These are phyloP conservation scores for Ormosia semicastrata DNA, from an alignment of 306 rosid species.

Conservation along the genomic window DNA sequence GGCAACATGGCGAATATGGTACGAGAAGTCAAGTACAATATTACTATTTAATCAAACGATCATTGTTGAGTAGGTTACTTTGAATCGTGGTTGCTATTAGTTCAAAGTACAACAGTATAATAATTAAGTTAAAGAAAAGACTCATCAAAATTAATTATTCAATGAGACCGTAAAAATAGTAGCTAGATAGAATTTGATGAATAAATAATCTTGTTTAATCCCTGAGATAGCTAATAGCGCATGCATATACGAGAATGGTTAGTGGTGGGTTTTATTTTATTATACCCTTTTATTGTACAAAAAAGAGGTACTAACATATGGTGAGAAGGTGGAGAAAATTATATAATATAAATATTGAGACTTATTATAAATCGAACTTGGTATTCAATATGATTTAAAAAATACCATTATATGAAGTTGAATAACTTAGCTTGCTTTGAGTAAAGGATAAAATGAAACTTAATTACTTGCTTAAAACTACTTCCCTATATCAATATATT, in stretches of 20 bases:
- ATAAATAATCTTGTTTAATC: background rate
- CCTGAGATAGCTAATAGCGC: background rate
- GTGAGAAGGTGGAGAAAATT: no score
- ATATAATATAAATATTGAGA: no score
- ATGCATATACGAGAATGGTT: no score
- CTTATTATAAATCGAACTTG: background rate
- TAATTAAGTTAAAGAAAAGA: background rate
- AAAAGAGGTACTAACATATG: no score
- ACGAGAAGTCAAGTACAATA: background rate
- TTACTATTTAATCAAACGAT: background rate
- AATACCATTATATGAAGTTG: background rate
- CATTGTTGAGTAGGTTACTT: background rate
- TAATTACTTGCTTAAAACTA: background rate
- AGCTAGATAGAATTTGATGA: background rate
- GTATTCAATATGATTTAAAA: background rate
- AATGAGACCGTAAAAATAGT: background rate
- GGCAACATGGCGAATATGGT: background rate
- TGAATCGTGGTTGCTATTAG: background rate
- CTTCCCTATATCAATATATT: slow-evolving; percentile 24
- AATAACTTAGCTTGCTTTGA: background rate
- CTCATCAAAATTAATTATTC: background rate
- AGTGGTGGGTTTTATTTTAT: no score
- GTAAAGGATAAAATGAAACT: background rate
- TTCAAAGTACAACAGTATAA: background rate
- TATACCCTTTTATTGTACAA: no score